A percentile compares a stretch with the other conserved stretches of the same genome.
Evolutionary conservation across 257 asterid species (phyloP).

Genomic region (Nicotiana sylvestris): DNA sequence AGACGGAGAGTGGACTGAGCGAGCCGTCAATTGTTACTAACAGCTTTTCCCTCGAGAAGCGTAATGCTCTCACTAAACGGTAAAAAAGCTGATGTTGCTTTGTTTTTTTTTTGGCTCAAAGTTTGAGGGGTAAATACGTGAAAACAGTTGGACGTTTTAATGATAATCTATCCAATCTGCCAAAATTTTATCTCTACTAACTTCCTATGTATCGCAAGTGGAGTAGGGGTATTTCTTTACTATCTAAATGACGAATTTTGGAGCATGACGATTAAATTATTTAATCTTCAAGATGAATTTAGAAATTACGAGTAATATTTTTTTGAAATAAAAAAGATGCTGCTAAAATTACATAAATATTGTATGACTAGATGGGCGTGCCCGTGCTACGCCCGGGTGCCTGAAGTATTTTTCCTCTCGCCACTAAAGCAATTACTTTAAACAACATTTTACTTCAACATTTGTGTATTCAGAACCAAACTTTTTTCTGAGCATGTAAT

Average conservation of each 20-base stretch:
- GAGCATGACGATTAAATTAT: background rate
- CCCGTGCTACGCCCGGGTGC: too few relatives aligned
- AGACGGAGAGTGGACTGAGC: background rate
- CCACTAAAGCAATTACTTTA: too few relatives aligned
- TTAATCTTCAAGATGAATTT: background rate
- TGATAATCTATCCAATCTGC: background rate
- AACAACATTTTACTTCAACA: too few relatives aligned
- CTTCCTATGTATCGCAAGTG: background rate
- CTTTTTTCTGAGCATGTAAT: too few relatives aligned
- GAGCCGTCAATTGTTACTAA: background rate
- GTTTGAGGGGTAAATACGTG: background rate
- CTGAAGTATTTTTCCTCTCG: too few relatives aligned
- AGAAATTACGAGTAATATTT: background rate
- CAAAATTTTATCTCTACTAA: background rate
- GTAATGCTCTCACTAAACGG: background rate
- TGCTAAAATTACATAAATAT: background rate
- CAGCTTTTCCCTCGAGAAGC: constrained; percentile 12
- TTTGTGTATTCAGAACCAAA: too few relatives aligned
- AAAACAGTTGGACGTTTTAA: background rate
- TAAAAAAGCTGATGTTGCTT: constrained; percentile 2
- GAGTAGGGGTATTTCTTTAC: background rate
- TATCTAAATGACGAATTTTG: background rate
- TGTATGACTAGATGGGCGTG: background rate
- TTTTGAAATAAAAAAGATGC: background rate
- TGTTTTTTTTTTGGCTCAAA: background rate